phyloP scores from a whole-genome alignment of 768 basidiomycete genomes.

The Leccinellum luteum region DNA sequence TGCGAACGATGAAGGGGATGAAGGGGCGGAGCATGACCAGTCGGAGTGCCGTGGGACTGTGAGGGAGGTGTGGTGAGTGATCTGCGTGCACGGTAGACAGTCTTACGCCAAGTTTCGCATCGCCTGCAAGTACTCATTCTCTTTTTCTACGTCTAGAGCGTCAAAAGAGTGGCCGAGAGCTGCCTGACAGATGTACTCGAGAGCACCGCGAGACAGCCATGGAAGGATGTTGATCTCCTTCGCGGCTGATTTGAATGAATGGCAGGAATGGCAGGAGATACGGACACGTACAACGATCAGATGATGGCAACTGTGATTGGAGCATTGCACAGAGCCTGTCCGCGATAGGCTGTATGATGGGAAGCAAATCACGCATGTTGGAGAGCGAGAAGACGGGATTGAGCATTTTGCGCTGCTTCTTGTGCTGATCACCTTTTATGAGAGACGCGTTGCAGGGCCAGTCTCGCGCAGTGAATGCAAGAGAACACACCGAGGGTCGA shows the following conservation, averaged over 20 bases:
- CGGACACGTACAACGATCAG: slow-evolving; percentile 19
- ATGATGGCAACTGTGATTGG: slow-evolving; percentile 18
- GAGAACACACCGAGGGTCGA: slow-evolving; percentile 34
- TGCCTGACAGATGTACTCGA: slow-evolving; percentile 37
- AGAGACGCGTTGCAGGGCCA: background rate
- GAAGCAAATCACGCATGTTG: slow-evolving; percentile 31
- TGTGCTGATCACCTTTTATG: slow-evolving; percentile 27
- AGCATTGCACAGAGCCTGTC: slow-evolving; percentile 23
- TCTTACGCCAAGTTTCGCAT: slow-evolving; percentile 33
- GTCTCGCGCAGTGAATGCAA: background rate
- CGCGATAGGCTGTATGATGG: slow-evolving; percentile 34
- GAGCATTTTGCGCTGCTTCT: slow-evolving; percentile 33
- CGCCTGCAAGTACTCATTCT: slow-evolving; percentile 29
- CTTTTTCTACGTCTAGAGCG: slow-evolving; percentile 23
- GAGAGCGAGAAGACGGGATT: slow-evolving; percentile 33
- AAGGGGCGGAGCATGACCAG: slow-evolving; percentile 33
- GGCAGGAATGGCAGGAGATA: background rate
- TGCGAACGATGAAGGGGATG: slow-evolving; percentile 30
- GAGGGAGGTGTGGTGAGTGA: background rate
- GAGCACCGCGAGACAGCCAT: slow-evolving; percentile 33
- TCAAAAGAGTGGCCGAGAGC: slow-evolving; percentile 35
- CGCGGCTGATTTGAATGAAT: slow-evolving; percentile 13
- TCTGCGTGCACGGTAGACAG: background rate
- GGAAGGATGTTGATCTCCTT: slow-evolving; percentile 34
- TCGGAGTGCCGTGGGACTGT: slow-evolving; percentile 26